Base-by-base conservation (phyloP, 2,329 filamentous ascomycete genomes). In the Torrubiellomyces zombiae region DNA sequence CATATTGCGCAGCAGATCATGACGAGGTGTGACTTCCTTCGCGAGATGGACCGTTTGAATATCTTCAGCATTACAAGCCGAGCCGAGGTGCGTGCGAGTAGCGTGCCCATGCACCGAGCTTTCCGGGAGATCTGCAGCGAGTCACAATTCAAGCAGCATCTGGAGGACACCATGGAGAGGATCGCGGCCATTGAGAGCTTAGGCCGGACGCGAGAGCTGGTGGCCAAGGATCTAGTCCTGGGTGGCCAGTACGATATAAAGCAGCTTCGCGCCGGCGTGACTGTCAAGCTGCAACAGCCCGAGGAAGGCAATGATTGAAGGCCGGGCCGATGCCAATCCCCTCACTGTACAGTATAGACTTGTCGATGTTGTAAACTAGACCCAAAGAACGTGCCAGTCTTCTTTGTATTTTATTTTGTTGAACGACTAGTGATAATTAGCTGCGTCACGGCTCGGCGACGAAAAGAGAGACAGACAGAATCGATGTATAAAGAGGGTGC, bases 21-120 rank as follows among this genome's bases (percentile, higher is more conserved):
- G 86, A 95, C 89, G 9, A 67, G 89, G 26, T 76, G 82, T 30
- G 89, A 98, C 50, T 98, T 95, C 47, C 85, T 95, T 40, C 74
- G 89, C 37, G 65, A 73, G 31, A 85, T 95, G 44, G 89, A 98
- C 53, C 80, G 89, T 35, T 68, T 89, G 31, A 95, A 95, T 45
- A 69, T 98, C 30, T 94, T 95, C 53, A 89, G 80, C 33, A 95
- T 98, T 41, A 86, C 91, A 31, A 81, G 75, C 29, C 65, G 67
- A 20, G 82, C 85, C 10, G 76, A 78, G 47, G 89, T 98, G 6
- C 73, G 89, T 23, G 89, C 89, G 2, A 86, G 91, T 48, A 86
- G 76, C 2, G 86, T 98, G 14, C 89, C 89, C 2, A 98, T 98
- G 89, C 82, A 92, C 50, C 72, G 73, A 24, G 89, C 89, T 1